Percentiles rank a stretch among this genome's conserved stretches.
Conservation (phyloP, 495 filamentous ascomycete genomes). For the Saxispiralis lemnorum region DNA sequence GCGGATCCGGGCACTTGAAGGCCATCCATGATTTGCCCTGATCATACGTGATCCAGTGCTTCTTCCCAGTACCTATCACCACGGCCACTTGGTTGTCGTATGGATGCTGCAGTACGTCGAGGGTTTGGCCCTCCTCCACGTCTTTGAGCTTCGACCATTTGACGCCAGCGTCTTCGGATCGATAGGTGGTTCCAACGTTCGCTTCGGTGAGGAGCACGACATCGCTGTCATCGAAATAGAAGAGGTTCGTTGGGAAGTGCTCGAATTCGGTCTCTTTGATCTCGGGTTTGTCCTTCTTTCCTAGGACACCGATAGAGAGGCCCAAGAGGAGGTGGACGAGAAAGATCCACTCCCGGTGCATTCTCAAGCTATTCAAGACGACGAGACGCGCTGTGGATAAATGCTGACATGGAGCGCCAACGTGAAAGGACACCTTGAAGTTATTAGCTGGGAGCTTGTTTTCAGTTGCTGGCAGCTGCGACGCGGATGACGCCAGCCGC, state of each 20-base stretch:
- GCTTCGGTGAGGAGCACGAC: constrained; percentile 49
- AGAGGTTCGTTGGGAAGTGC: constrained; percentile 40
- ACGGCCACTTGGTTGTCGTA: constrained; percentile 65
- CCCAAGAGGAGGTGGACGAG: constrained; percentile 1
- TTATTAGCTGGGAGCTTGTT: no score
- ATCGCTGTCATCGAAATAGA: constrained; percentile 79
- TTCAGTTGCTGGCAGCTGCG: no score
- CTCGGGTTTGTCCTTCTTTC: constrained; percentile 35
- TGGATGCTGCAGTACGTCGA: constrained; percentile 50
- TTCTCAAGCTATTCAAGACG: constrained; percentile 1
- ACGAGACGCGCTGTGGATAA: no score
- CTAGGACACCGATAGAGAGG: constrained; percentile 9
- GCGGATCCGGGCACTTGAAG: constrained; percentile 41
- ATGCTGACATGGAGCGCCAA: no score
- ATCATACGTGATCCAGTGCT: constrained; percentile 67
- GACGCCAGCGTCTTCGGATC: constrained; percentile 61
- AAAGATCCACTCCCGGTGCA: not conserved
- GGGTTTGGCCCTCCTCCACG: constrained; percentile 42
- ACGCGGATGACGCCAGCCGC: no score
- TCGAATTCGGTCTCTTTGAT: constrained; percentile 41
- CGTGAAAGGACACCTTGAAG: no score
- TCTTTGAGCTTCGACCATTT: constrained; percentile 50
- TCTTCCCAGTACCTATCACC: constrained; percentile 42
- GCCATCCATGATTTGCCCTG: constrained; percentile 59
- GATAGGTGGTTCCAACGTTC: constrained; percentile 38